Evolutionary conservation across 1,284 basidiomycete species (phyloP).

Genomic region (Sphagnurus paluster): DNA sequence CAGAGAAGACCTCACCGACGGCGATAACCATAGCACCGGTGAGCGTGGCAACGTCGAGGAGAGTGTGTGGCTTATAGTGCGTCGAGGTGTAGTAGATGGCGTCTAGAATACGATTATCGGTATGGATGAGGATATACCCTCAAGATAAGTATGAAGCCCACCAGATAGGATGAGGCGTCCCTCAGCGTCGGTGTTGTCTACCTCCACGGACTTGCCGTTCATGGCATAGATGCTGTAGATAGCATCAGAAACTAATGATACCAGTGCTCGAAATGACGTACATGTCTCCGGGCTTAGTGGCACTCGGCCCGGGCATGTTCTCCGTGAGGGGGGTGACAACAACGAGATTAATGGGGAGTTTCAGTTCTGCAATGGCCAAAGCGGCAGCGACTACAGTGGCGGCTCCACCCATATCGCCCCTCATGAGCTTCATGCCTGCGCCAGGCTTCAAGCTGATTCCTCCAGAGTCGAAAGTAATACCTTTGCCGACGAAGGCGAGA

Average conservation of each 20-base stretch:
- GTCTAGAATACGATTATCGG: conserved; percentile 48
- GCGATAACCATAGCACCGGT: conserved; percentile 72
- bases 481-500: conserved; percentile 85
- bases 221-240: conserved; percentile 73
- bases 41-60: conserved; percentile 86
- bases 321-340: conserved; percentile 78
- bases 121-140: background rate
- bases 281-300: conserved; percentile 88
- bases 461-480: conserved; percentile 87
- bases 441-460: conserved; percentile 86
- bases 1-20: conserved; percentile 75
- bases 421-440: conserved; percentile 77
- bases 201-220: conserved; percentile 87
- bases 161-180: conserved; percentile 79
- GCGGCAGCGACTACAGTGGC: conserved; percentile 76
- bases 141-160: conserved; percentile 26
- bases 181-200: conserved; percentile 90
- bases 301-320: conserved; percentile 84
- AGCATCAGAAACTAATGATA: background rate
- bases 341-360: conserved; percentile 79
- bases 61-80: conserved; percentile 76
- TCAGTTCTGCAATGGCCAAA: conserved; percentile 79
- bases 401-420: conserved; percentile 87
- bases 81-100: conserved; percentile 85
- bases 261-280: conserved; percentile 31